Base-by-base conservation (phyloP, 2,329 filamentous ascomycete species). In the Cercospora brassicicola region DNA sequence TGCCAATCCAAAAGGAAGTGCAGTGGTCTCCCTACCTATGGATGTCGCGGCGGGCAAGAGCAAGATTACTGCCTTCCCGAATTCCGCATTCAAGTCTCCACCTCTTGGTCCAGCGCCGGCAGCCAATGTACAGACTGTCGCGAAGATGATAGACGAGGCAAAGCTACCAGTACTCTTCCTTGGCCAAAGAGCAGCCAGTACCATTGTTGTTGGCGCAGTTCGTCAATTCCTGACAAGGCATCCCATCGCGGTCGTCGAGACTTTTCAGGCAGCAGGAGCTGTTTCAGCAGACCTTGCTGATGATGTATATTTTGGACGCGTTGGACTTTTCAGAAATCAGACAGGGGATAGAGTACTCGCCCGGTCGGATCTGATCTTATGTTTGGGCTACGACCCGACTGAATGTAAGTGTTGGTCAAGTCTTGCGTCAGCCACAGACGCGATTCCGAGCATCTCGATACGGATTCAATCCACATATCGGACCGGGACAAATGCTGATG, bases 301-400 rank as follows among this genome's bases (percentile, higher is more conserved):
- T 42, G 79, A 82, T 57, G 76, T 83, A 8, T 84, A 84, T 77
- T 83, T 79, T 69, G 83, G 83, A 9, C 77, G 83, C 4, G 79
- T 84, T 7, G 83, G 83, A 4, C 77, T 84, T 2, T 84, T 84
- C 78, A 76, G 82, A 4, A 84, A 84, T 69, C 83, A 84, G 68
- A 80, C 81, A 5, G 83, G 83, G 15, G 83, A 84, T 72, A 78
- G 79, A 57, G 74, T 84, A 6, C 76, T 84, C 3, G 74, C 78
- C 1, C 78, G 80, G 28, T 81, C 82, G 3, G 82, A 84, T 70
- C 76, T 83, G 6, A 77, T 84, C 53, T 72, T 85, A 60, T 78
- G 82, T 5, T 76, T 84, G 6, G 82, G 83, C 26, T 84, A 83
- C 73, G 82, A 84, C 73, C 82, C 83, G 31, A 79, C 79, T 9